Evolutionary conservation across 148 eudicot species (phyloP).

Genomic region (Pharnaceum exiguum): DNA sequence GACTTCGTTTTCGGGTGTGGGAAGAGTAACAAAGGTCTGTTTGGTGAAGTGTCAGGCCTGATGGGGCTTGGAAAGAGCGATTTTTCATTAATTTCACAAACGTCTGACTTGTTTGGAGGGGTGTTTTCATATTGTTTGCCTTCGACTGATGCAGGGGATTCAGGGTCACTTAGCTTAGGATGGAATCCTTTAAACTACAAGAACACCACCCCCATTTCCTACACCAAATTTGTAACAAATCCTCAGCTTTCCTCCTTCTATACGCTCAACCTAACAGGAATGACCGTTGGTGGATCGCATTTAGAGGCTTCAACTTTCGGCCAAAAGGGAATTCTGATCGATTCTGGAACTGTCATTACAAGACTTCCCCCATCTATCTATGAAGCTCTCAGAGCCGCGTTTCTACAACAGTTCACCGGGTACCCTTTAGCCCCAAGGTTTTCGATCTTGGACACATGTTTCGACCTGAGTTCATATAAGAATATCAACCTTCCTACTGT

Average conservation of each 20-base stretch:
- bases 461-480: slow-evolving; percentile 48
- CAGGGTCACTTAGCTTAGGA: slow-evolving; percentile 61
- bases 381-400: slow-evolving; percentile 40
- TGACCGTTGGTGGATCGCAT: slow-evolving; percentile 43
- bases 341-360: slow-evolving; percentile 79
- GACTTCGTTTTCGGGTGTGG: slow-evolving; percentile 82
- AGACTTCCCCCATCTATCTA: slow-evolving; percentile 60
- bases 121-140: slow-evolving; percentile 79
- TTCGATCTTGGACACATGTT: slow-evolving; percentile 77
- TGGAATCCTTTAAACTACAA: slow-evolving; percentile 35
- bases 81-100: slow-evolving; percentile 56
- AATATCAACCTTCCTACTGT: slow-evolving; percentile 59
- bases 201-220: slow-evolving; percentile 57
- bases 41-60: slow-evolving; percentile 69
- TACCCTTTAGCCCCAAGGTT: slow-evolving; percentile 52
- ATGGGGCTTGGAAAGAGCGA: slow-evolving; percentile 71
- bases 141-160: slow-evolving; percentile 29
- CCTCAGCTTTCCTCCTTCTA: slow-evolving; percentile 49
- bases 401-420: slow-evolving; percentile 55
- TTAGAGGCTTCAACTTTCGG: slow-evolving; percentile 37
- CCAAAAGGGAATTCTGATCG: slow-evolving; percentile 40
- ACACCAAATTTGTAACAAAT: slow-evolving; percentile 42
- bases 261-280: slow-evolving; percentile 59
- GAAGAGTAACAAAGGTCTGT: slow-evolving; percentile 52
- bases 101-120: slow-evolving; percentile 41